Evolutionary conservation across 148 eudicot species (phyloP).

Genomic region (Polygonum aviculare): DNA sequence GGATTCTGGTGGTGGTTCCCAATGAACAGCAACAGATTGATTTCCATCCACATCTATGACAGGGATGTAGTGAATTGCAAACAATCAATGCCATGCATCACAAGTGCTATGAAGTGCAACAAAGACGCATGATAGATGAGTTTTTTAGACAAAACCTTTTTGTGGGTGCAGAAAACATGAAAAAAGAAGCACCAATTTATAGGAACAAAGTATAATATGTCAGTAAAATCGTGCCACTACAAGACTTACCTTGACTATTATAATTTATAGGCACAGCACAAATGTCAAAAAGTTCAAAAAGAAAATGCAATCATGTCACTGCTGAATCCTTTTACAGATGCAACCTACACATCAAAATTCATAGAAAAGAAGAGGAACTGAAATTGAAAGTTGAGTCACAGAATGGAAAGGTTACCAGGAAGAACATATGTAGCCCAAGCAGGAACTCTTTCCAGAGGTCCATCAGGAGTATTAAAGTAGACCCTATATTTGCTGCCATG

Average conservation of each 20-base stretch:
- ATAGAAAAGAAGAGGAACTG: background rate
- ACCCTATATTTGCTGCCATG: conserved; percentile 97
- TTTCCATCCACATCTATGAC: conserved; percentile 57
- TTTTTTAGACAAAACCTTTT: background rate
- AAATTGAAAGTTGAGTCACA: conserved; percentile 1
- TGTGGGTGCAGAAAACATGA: background rate
- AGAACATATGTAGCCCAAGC: conserved; percentile 96
- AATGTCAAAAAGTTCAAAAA: background rate
- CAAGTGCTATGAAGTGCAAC: background rate
- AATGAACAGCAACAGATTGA: conserved; percentile 81
- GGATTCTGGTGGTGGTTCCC: conserved; percentile 87
- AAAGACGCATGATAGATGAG: background rate
- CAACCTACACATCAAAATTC: background rate
- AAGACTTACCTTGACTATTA: background rate
- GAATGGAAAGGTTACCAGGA: conserved; percentile 53
- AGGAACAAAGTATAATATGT: background rate
- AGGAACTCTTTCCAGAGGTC: conserved; percentile 89
- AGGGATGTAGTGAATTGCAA: background rate
- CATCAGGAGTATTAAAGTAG: conserved; percentile 85
- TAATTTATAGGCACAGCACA: background rate
- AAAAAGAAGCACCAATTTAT: background rate
- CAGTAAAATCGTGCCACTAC: background rate
- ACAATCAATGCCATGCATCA: conserved; percentile 2
- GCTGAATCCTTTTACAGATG: background rate
- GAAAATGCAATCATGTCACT: background rate